phyloP scores from a whole-genome alignment of 176 grass and related monocot species.

The Microstegium vimineum region DNA sequence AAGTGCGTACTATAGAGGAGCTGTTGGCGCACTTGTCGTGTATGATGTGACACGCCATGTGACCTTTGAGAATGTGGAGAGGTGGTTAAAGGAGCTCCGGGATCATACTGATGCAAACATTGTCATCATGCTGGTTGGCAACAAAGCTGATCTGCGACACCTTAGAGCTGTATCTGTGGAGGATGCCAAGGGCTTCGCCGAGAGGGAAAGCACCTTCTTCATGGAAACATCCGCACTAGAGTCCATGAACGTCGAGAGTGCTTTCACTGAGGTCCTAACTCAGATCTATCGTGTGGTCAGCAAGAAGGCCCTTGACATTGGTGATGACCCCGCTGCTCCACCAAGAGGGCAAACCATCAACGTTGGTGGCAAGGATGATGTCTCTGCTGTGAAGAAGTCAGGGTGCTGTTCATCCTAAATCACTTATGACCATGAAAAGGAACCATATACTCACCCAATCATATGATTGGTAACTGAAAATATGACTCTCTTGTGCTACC shows the following conservation, averaged over 20 bases:
- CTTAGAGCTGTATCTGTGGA: constrained; percentile 43
- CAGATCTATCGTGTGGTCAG: constrained; percentile 53
- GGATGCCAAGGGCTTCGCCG: constrained; percentile 47
- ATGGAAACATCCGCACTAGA: constrained; percentile 49
- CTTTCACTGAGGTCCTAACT: constrained; percentile 54
- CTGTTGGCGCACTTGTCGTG: too few relatives aligned
- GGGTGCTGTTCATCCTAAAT: constrained; percentile 50
- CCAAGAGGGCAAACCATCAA: constrained; percentile 53
- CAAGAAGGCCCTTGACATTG: constrained; percentile 56
- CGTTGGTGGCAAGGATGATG: constrained; percentile 52
- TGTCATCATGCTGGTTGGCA: constrained; percentile 53
- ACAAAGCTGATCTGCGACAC: constrained; percentile 53
- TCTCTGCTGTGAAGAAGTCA: constrained; percentile 44
- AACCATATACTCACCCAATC: constrained; percentile 21
- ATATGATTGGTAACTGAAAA: constrained; percentile 23
- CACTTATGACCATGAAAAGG: constrained; percentile 21
- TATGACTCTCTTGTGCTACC: not conserved
- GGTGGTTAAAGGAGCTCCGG: constrained; percentile 50
- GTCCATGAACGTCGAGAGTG: constrained; percentile 42
- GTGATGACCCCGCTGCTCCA: constrained; percentile 49
- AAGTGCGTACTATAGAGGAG: too few relatives aligned
- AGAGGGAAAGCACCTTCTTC: constrained; percentile 48
- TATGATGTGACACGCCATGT: too few relatives aligned
- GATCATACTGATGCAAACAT: constrained; percentile 54
- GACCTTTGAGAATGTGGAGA: not conserved